Evolutionary conservation across 2,329 filamentous ascomycete species (phyloP).

Genomic region (Daldinia eschscholtzii): DNA sequence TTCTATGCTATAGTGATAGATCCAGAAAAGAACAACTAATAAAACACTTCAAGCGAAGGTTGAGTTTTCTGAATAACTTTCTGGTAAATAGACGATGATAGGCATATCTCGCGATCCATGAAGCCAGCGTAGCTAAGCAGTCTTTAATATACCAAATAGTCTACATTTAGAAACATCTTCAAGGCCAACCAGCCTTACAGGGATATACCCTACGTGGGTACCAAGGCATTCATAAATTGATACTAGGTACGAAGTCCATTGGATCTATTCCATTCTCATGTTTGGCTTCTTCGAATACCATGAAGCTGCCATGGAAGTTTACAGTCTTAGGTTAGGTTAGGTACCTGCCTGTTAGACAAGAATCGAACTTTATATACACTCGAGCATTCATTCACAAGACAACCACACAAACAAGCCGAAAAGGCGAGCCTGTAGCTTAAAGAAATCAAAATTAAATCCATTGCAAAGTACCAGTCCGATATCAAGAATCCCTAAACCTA

Average conservation of each 20-base stretch:
- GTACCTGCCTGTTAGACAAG: too few relatives aligned
- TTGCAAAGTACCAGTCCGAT: slow-evolving; percentile 1
- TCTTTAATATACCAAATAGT: background rate
- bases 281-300: too few relatives aligned
- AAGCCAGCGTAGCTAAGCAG: background rate
- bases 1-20: background rate
- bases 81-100: background rate
- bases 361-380: background rate
- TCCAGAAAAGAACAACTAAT: background rate
- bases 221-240: too few relatives aligned
- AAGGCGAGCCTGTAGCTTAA: background rate
- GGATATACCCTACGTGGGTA: too few relatives aligned
- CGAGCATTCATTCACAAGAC: background rate
- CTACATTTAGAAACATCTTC: background rate
- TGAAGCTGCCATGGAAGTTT: too few relatives aligned
- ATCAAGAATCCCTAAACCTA: background rate
- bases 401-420: background rate
- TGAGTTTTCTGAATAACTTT: background rate
- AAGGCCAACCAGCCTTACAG: too few relatives aligned
- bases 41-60: background rate
- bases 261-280: too few relatives aligned
- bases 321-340: too few relatives aligned
- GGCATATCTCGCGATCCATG: too few relatives aligned
- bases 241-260: too few relatives aligned
- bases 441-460: slow-evolving; percentile 1